phyloP scores from a whole-genome alignment of 2,329 filamentous ascomycete genomes.

The Claviceps citrina region DNA sequence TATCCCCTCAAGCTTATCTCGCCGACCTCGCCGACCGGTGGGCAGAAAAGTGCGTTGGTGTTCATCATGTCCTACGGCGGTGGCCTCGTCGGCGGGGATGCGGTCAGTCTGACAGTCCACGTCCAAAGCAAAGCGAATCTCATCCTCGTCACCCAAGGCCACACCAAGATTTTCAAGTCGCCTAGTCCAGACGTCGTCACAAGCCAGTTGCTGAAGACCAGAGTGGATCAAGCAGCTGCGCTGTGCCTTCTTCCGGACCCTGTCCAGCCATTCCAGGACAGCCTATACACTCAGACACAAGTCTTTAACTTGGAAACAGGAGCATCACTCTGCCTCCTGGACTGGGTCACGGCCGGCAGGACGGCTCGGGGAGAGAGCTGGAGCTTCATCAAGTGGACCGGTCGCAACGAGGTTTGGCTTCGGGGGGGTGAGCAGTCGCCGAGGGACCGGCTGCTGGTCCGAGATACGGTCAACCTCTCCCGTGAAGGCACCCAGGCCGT shows the following conservation, averaged over 20 bases:
- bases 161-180: slow-evolving; percentile 92
- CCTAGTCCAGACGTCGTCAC: slow-evolving; percentile 38
- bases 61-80: slow-evolving; percentile 92
- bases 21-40: slow-evolving; percentile 45
- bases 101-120: slow-evolving; percentile 55
- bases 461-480: slow-evolving; percentile 69
- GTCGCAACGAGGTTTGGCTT: slow-evolving; percentile 76
- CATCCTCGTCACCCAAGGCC: slow-evolving; percentile 55
- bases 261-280: slow-evolving; percentile 75
- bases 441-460: slow-evolving; percentile 51
- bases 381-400: slow-evolving; percentile 65
- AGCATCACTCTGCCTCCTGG: slow-evolving; percentile 62
- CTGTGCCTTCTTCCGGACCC: slow-evolving; percentile 73
- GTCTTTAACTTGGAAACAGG: slow-evolving; percentile 47
- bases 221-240: slow-evolving; percentile 33
- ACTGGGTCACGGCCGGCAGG: slow-evolving; percentile 89
- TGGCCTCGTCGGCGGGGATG: slow-evolving; percentile 77
- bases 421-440: slow-evolving; percentile 16
- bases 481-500: slow-evolving; percentile 28
- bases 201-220: slow-evolving; percentile 38
- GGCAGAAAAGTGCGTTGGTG: slow-evolving; percentile 56
- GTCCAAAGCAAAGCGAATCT: slow-evolving; percentile 52
- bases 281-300: slow-evolving; percentile 73
- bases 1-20: slow-evolving; percentile 92
- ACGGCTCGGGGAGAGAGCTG: slow-evolving; percentile 76